These are phyloP conservation scores for Colletotrichum melonis DNA, from an alignment of 2,329 filamentous ascomycete genomes.

Conservation along the genomic window DNA sequence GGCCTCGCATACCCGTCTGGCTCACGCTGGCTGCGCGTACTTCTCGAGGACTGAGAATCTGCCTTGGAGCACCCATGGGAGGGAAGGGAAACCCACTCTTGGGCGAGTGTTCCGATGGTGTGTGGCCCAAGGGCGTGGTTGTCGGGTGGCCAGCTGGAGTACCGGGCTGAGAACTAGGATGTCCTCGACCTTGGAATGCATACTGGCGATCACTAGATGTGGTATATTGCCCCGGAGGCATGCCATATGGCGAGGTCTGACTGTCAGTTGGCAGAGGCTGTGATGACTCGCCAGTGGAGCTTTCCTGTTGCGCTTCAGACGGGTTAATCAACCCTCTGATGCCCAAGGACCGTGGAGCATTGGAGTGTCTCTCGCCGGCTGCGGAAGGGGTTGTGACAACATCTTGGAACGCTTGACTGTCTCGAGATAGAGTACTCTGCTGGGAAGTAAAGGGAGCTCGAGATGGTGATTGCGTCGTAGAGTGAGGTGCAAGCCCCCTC, in stretches of 20 bases:
- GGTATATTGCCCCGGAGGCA: slow-evolving; percentile 39
- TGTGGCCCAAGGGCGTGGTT: slow-evolving; percentile 42
- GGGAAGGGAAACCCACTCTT: slow-evolving; percentile 46
- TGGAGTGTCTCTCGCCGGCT: slow-evolving; percentile 13
- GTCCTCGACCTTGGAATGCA: slow-evolving; percentile 41
- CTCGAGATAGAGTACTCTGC: slow-evolving; percentile 26
- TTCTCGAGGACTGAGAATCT: slow-evolving; percentile 46
- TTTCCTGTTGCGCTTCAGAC: slow-evolving; percentile 42
- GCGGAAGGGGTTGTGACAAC: slow-evolving; percentile 33
- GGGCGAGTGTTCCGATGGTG: slow-evolving; percentile 47
- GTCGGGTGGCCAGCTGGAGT: slow-evolving; percentile 43
- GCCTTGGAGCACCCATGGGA: slow-evolving; percentile 42
- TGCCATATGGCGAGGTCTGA: slow-evolving; percentile 35
- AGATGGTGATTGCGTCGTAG: slow-evolving; percentile 61
- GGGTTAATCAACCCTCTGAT: slow-evolving; percentile 54
- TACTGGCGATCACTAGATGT: slow-evolving; percentile 38
- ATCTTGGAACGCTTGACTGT: slow-evolving; percentile 41
- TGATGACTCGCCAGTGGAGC: slow-evolving; percentile 36
- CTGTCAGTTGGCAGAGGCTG: slow-evolving; percentile 37
- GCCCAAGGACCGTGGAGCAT: slow-evolving; percentile 41
- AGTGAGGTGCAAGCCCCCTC: slow-evolving; percentile 66
- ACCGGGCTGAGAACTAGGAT: slow-evolving; percentile 47
- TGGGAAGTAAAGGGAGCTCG: slow-evolving; percentile 36
- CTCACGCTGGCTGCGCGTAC: slow-evolving; percentile 44
- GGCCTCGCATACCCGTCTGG: slow-evolving; percentile 41